Conservation (phyloP, 108 stramenopile species). For the Pseudonitzschia multiseries region DNA sequence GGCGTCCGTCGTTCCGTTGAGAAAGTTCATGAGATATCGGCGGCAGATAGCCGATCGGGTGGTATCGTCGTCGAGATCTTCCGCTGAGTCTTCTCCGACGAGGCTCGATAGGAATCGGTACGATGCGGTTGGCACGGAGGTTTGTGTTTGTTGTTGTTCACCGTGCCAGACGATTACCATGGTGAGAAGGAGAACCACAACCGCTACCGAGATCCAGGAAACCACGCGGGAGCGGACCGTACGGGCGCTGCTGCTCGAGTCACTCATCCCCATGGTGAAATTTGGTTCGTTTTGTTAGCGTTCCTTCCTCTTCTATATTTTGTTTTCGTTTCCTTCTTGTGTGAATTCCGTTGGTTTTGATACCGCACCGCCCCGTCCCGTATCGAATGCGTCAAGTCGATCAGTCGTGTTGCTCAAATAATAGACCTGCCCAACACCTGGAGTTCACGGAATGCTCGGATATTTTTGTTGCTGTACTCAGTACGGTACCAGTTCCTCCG, state of each 20-base stretch:
- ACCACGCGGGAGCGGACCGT: not conserved
- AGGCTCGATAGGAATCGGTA: not conserved
- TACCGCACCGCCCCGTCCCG: too few species aligned
- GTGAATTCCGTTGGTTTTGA: not conserved
- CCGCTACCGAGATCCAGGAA: slow-evolving; percentile 16
- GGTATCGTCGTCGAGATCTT: slow-evolving; percentile 35
- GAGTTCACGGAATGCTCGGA: too few species aligned
- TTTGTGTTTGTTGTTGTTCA: too few species aligned
- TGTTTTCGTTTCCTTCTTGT: not conserved
- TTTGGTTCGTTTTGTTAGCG: too few species aligned
- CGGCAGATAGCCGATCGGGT: slow-evolving; percentile 54
- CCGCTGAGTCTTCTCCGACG: slow-evolving; percentile 7
- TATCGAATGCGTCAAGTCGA: too few species aligned
- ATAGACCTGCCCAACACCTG: too few species aligned
- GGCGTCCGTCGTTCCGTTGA: slow-evolving; percentile 83
- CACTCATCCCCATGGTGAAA: not conserved
- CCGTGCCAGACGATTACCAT: slow-evolving; percentile 15
- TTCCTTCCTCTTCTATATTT: too few species aligned
- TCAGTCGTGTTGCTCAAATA: too few species aligned
- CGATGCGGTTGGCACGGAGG: not conserved
- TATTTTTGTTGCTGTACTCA: too few species aligned
- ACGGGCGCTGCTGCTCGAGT: not conserved
- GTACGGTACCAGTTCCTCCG: too few species aligned
- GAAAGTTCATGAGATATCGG: slow-evolving; percentile 67
- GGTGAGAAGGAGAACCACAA: slow-evolving; percentile 21